Evolutionary conservation across 495 filamentous ascomycete species (phyloP), one percentile per base, ranked within the genome.

Genomic region (Penicillium cinerascens): DNA sequence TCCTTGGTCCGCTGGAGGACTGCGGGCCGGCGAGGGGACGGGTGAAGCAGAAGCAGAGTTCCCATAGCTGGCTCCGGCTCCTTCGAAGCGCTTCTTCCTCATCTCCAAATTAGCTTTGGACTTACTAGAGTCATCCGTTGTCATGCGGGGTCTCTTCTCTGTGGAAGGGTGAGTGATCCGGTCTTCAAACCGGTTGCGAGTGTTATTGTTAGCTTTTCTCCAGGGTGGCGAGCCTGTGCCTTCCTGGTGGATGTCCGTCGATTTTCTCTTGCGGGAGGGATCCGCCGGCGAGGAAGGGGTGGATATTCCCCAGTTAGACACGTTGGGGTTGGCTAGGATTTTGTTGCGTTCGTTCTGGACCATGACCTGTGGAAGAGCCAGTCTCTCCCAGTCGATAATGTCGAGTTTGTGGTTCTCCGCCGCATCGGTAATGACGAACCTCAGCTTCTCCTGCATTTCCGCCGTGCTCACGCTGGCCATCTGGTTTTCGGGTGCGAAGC

Each of bases 281-380:
- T 73, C 68, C 22, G 61, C 57, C 2, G 62, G 63, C 26, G 72
- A 67, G 21, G 65, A 54, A 26, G 63, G 52, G 25, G 64, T 62
- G 23, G 64, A 64, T 23, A 56, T 58, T 4, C 64, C 67, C 72
- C 69, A 76, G 15, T 64, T 51, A 2, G 74, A 72, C 25, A 72
- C 65, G 40, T 42, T 58, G 21, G 72, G 67, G 59, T 70, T 71
- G 42, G 70, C 62, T 54, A 71, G 56, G 47, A 71, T 62, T 56
- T 59, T 65, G 54, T 72, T 74, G 53, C 86, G 84, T 70, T 96
- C 91, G 50, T 81, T 81, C 53, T 82, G 81, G 37, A 99, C 85
- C 70, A 96, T 80, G 48, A 87, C 71, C 70, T 99, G 93, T 0
- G 93, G 93, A n/a, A 97, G 71, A 15, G 87, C 87, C 74, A 91